Evolutionary conservation across 148 eudicot genomes (phyloP), one percentile per base, ranked within the genome.

Genomic region (Simmondsia chinensis): DNA sequence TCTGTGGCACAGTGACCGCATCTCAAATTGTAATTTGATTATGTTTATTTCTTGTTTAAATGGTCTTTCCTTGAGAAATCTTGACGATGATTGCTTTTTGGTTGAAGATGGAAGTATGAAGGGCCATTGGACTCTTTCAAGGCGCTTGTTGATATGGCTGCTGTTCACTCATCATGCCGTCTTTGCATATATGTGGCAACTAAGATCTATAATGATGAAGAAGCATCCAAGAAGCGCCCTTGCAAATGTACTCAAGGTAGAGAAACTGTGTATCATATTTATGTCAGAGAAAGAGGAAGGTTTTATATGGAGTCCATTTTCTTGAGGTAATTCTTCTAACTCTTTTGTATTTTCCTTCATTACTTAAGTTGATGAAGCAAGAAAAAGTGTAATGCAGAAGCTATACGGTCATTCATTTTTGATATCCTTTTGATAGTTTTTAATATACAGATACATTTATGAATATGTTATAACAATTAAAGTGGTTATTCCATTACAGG

Each of bases 131-230:
- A 84, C 71, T 71, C 93, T 33, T 89, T 89, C 65, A 89, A 84
- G 72, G 97, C 93, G 12, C 88, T 89, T 15, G 71, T 89, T 46
- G 97, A 89, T 66, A 81, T 89, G 97, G 93, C 97, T 34, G 93
- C 97, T 28, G 95, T 89, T 37, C 97, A 89, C 66, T 89, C 97
- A 18, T 89, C 97, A 3, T 89, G 97, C 48, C 97, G 97, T 48
- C 57, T 89, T 26, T 89, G 97, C 64, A 81, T 89, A 60, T 51
- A 62, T 63, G 56, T 89, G 59, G 95, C 97, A 23, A 84, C 97
- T 28, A 67, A 23, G 43, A 74, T 73, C 46, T 85, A 33, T 28
- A 82, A 89, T 40, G 36, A 57, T 21, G 95, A 89, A 65, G 95
- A 89, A 27, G 56, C 53, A 27, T 63, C 68, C 25, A 48, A 56